These are phyloP conservation scores for Pseudogymnoascus sp. DNA, from an alignment of 2,329 filamentous ascomycete genomes.

Conservation along the genomic window DNA sequence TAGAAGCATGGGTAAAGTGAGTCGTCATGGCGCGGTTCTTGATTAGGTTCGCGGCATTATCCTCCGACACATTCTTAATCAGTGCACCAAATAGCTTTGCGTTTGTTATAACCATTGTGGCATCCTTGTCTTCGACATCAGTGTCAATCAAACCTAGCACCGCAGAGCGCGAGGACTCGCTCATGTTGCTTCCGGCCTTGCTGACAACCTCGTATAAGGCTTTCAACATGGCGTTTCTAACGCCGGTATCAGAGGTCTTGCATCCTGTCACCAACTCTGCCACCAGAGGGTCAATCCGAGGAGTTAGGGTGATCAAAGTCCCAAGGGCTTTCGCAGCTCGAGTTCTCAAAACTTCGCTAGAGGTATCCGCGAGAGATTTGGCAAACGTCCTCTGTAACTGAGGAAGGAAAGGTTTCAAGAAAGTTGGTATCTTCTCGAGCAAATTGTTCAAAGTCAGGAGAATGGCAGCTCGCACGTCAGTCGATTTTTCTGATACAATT, in stretches of 20 bases:
- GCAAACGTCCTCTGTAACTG: slow-evolving; percentile 96
- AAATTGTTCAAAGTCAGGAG: slow-evolving; percentile 89
- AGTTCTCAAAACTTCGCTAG: slow-evolving; percentile 78
- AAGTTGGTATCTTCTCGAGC: slow-evolving; percentile 90
- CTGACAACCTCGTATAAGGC: slow-evolving; percentile 93
- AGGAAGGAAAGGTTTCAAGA: slow-evolving; percentile 92
- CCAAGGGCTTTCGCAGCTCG: slow-evolving; percentile 90
- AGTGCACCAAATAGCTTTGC: slow-evolving; percentile 84
- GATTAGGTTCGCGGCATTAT: slow-evolving; percentile 51
- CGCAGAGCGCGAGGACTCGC: slow-evolving; percentile 75
- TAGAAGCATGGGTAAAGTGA: slow-evolving; percentile 67
- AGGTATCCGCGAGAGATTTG: slow-evolving; percentile 86
- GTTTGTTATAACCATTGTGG: slow-evolving; percentile 78
- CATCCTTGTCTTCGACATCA: slow-evolving; percentile 66
- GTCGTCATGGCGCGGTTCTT: slow-evolving; percentile 72
- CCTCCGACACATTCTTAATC: slow-evolving; percentile 72
- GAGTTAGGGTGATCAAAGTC: slow-evolving; percentile 90
- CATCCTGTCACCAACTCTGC: slow-evolving; percentile 89
- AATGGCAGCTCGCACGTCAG: slow-evolving; percentile 93
- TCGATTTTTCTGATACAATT: slow-evolving; percentile 92
- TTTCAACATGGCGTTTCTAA: slow-evolving; percentile 93
- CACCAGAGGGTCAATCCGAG: slow-evolving; percentile 89
- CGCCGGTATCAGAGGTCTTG: slow-evolving; percentile 78
- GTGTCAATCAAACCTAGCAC: slow-evolving; percentile 83
- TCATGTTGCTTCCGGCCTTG: slow-evolving; percentile 93